Percentiles rank a stretch among this genome's conserved stretches.
Conservation (phyloP, 805 yeast species). For the Metschnikowia peoriensis region DNA sequence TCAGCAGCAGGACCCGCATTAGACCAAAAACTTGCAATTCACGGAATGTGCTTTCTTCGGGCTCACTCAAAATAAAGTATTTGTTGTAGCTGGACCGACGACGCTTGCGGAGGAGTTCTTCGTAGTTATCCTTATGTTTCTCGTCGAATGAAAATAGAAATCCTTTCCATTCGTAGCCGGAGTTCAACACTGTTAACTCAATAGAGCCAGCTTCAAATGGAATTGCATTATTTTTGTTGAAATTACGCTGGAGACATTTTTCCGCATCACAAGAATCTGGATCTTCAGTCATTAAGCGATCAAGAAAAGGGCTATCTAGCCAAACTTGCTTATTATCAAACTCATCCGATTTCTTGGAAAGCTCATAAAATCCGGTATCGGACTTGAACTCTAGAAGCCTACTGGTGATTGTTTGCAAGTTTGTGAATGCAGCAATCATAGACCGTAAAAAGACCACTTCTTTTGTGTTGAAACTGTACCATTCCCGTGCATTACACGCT, state of each 20-base stretch:
- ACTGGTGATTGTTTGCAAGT: not conserved
- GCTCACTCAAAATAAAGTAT: not conserved
- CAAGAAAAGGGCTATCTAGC: not conserved
- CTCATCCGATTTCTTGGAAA: not conserved
- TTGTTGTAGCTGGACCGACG: not conserved
- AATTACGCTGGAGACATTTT: not conserved
- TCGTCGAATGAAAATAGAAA: not conserved
- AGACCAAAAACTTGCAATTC: not conserved
- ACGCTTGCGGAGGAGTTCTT: not conserved
- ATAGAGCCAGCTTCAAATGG: not conserved
- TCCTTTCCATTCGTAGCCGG: not conserved
- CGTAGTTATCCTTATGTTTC: not conserved
- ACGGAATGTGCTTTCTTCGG: not conserved
- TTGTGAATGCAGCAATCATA: not conserved
- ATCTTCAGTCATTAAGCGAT: not conserved
- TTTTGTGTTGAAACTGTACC: not conserved
- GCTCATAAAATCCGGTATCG: not conserved
- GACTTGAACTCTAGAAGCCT: not conserved
- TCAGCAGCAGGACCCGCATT: not conserved
- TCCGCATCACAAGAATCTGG: not conserved
- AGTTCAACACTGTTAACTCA: not conserved
- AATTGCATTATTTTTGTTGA: not conserved
- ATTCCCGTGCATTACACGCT: not conserved
- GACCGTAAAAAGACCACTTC: not conserved
- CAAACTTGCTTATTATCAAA: not conserved